Base-by-base conservation (phyloP, 352 stramenopile genomes). In the Phytopythium oedochilum region DNA sequence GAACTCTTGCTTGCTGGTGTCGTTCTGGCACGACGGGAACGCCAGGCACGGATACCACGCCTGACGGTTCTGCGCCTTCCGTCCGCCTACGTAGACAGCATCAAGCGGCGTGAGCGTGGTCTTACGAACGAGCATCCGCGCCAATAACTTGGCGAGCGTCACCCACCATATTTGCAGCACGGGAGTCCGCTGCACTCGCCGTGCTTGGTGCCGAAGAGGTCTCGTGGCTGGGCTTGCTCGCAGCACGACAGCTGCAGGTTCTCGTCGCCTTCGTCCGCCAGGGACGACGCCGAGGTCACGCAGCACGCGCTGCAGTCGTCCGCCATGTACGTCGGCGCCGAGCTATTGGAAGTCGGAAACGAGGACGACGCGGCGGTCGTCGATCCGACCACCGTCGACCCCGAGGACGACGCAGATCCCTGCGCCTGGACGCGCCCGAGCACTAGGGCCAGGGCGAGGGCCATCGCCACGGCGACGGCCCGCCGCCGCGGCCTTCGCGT, bases 41-140 rank as follows among this genome's bases (percentile, higher is more conserved):
- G 82, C 63, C 52, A 92, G 55, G 51, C 85, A 95, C 57, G 85
- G 85, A 59, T 87, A 92, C 85, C 85, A 95, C 34, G 78, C 71
- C 47, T 86, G 71, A 38, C 75, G 72, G 42, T 86, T 84, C 64
- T 89, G 80, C n/a, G 79, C 64, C 31, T 78, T 77, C 9, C 78
- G 66, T 10, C 77, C 75, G 31, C 32, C 55, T 58, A 22, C 10
- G 29, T 12, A 29, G 11, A 23, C 20, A 39, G 14, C 5, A 9
- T 47, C 49, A 44, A 17, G 20, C 18, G 7, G 12, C 20, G 40
- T n/a, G 35, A 58, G 32, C n/a, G n/a, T n/a, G n/a, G n/a, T n/a
- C n/a, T n/a, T 22, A 7, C 28, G 26, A 17, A 4, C n/a, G 23
- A 12, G 2, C 3, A 34, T 12, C 22, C n/a, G n/a, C n/a, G n/a